Base-by-base conservation (phyloP, 2,329 filamentous ascomycete species). In the Juglanconis oblonga region DNA sequence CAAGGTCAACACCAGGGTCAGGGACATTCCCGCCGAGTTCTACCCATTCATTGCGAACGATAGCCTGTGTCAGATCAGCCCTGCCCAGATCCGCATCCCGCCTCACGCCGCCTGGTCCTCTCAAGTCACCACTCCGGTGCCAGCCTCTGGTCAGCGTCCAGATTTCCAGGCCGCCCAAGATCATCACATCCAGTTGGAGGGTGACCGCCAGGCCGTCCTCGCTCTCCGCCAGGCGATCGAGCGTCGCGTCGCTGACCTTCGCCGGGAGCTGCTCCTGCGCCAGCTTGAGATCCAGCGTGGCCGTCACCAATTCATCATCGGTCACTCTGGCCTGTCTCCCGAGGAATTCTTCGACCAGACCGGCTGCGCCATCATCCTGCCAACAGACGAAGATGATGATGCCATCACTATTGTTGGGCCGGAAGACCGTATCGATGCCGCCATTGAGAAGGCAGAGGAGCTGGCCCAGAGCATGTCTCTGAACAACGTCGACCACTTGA, bases 241-340 rank as follows among this genome's bases (percentile, higher is more conserved):
- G 74, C 86, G 87, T 52, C 85, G 88, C 61, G 91, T 87, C 6
- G 85, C 88, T 63, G 84, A 94, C 70, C 83, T 99, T 29, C 87
- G 88, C 66, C 85, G 86, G 61, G 86, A 91, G 71, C 80, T 98
- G 53, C 85, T 88, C 47, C 79, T 95, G 52, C 87, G 95, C 67
- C 88, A 96, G 73, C 79, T 92, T 47, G 85, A 89, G 5, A 91
- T 98, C 67, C 90, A 94, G 73, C 88, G 89, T 64, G 92, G 91
- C 52, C 87, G 92, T 55, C 95, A 98, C 73, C 93, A 96, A 73
- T 98, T 97, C 79, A 95, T 99, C 70, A 87, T 97, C 64, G 94
- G 94, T 55, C 87, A 94, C 63, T 85, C 88, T 63, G 92, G 91
- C 63, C 84, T 90, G 63, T 87, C 91, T 17, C 81, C 91, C 38